phyloP scores from a whole-genome alignment of 768 basidiomycete genomes.

The Russula earlei region DNA sequence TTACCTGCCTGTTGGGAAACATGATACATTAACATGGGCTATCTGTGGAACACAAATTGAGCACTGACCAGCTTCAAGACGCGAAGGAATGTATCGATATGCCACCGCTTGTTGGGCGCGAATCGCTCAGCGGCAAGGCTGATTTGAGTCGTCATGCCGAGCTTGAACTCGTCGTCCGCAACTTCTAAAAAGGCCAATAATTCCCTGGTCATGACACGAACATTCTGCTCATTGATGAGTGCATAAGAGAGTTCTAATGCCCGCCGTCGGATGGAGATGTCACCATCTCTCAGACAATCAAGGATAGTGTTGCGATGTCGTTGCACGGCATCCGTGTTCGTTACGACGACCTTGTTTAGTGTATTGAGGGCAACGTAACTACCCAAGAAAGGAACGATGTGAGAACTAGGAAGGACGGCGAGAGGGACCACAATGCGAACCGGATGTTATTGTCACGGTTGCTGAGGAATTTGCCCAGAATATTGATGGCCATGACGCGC shows the following conservation, averaged over 20 bases:
- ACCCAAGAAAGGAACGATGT: constrained; percentile 9
- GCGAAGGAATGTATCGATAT: constrained; percentile 93
- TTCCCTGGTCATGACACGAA: constrained; percentile 85
- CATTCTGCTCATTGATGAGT: constrained; percentile 90
- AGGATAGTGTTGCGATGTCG: constrained; percentile 96
- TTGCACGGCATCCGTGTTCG: constrained; percentile 97
- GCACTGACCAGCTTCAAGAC: constrained; percentile 76
- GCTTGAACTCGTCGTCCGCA: constrained; percentile 98
- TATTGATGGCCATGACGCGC: constrained; percentile 99
- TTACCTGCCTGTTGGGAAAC: constrained; percentile 74
- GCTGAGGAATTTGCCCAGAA: constrained; percentile 93
- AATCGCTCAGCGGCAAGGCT: constrained; percentile 92
- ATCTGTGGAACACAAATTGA: not conserved
- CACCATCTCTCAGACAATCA: constrained; percentile 98
- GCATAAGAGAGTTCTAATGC: constrained; percentile 97
- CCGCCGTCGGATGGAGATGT: constrained; percentile 94
- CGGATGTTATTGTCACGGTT: constrained; percentile 99
- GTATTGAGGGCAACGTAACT: constrained; percentile 98
- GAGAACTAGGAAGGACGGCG: not conserved
- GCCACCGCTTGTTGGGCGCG: constrained; percentile 97
- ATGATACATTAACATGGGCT: not conserved
- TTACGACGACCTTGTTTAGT: constrained; percentile 93
- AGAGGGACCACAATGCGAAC: constrained; percentile 36
- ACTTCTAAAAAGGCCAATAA: constrained; percentile 94
- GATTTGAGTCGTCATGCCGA: constrained; percentile 96